A percentile compares a stretch with the other conserved stretches of the same genome.
Conservation (phyloP, 177 flowering plant species). For the Tripterygium wilfordii region DNA sequence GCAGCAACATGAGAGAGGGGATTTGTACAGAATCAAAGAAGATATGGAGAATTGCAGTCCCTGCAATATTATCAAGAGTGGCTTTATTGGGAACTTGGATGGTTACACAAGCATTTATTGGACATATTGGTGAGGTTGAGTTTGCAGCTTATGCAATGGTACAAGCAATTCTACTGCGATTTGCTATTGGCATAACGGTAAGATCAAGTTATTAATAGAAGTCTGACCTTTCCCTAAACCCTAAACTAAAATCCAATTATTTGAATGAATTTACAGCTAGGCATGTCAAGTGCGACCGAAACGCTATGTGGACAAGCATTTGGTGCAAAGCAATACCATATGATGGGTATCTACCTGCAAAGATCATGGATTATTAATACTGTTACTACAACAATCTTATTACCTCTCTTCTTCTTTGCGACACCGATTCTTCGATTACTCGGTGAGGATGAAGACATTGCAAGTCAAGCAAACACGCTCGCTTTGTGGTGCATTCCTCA, state of each 20-base stretch:
- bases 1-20: not conserved
- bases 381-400: too few relatives aligned
- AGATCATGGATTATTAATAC: too few relatives aligned
- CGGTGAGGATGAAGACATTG: constrained; percentile 3
- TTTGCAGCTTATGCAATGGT: constrained; percentile 7
- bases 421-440: not conserved
- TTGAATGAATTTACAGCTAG: too few relatives aligned
- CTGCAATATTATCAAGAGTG: constrained; percentile 2
- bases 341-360: too few relatives aligned
- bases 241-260: too few relatives aligned
- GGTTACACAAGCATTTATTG: constrained; percentile 7
- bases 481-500: constrained; percentile 4
- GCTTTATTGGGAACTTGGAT: constrained; percentile 2
- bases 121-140: not conserved
- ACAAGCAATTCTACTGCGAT: not conserved
- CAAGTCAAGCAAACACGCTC: not conserved
- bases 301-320: too few relatives aligned
- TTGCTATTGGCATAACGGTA: constrained; percentile 10
- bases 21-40: constrained; percentile 4
- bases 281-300: too few relatives aligned
- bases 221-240: too few relatives aligned
- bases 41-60: constrained; percentile 10
- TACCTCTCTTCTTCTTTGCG: not conserved
- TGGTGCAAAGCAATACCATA: too few relatives aligned
- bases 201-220: too few relatives aligned